Evolutionary conservation across 176 grass and related monocot genomes (phyloP).

Genomic region (Tillandsia fasciculata): DNA sequence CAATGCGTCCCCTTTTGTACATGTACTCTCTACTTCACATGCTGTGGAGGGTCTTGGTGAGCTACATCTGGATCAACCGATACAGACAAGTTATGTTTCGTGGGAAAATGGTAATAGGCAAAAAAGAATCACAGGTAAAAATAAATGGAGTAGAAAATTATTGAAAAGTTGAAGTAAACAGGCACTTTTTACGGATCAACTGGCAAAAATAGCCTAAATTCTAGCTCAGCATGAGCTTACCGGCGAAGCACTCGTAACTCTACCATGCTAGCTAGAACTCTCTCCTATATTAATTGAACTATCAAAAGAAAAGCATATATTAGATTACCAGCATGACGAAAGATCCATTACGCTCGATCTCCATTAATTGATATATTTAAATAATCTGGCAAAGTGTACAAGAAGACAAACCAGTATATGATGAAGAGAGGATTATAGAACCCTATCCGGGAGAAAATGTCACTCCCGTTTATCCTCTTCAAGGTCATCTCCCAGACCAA

Average conservation of each 20-base stretch:
- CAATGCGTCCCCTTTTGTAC: neutral
- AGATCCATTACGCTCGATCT: too few species aligned
- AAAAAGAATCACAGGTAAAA: neutral
- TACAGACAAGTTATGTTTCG: neutral
- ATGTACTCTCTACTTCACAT: neutral
- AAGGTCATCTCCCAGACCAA: constrained; percentile 35
- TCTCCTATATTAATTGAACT: too few species aligned
- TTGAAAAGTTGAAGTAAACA: too few species aligned
- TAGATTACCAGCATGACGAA: too few species aligned
- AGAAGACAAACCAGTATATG: constrained; percentile 50
- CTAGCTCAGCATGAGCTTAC: too few species aligned
- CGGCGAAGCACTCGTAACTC: too few species aligned
- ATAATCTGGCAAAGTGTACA: neutral
- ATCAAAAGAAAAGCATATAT: too few species aligned
- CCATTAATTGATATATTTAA: neutral
- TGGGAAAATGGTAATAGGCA: neutral
- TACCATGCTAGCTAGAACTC: too few species aligned
- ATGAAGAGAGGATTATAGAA: constrained; percentile 25
- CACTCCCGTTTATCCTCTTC: constrained; percentile 89
- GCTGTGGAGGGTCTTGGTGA: neutral
- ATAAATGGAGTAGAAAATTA: neutral
- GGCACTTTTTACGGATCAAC: too few species aligned
- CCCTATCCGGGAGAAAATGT: constrained; percentile 20
- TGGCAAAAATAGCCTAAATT: too few species aligned
- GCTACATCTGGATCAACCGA: neutral